These are phyloP conservation scores for Steccherinum ochraceum DNA, from an alignment of 768 basidiomycete species.

Conservation along the genomic window DNA sequence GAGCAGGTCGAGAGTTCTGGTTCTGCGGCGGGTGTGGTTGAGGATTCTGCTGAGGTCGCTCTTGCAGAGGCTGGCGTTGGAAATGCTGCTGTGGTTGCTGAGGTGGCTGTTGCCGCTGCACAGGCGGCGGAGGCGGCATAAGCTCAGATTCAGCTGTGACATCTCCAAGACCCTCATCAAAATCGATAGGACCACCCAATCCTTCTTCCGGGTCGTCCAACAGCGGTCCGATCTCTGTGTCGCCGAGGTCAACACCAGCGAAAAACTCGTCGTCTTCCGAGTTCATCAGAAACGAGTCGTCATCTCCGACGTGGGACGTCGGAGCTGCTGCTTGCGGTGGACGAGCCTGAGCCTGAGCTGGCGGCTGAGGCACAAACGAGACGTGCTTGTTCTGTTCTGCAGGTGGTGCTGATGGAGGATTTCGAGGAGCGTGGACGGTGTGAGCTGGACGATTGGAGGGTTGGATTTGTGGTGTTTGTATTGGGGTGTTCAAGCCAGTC, in stretches of 20 bases:
- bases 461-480: slow-evolving; percentile 23
- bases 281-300: slow-evolving; percentile 40
- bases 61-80: too few species aligned
- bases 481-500: slow-evolving; percentile 26
- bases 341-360: background rate
- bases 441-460: background rate
- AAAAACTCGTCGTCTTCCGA: slow-evolving; percentile 67
- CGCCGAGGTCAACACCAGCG: slow-evolving; percentile 44
- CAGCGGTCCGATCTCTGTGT: slow-evolving; percentile 27
- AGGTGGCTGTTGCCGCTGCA: background rate
- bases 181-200: slow-evolving; percentile 32
- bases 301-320: slow-evolving; percentile 21
- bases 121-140: background rate
- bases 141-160: background rate
- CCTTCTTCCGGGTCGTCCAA: slow-evolving; percentile 31
- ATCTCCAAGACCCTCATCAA: slow-evolving; percentile 28
- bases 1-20: background rate
- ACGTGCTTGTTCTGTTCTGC: slow-evolving; percentile 6
- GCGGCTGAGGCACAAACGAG: slow-evolving; percentile 5
- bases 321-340: slow-evolving; percentile 5
- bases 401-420: background rate
- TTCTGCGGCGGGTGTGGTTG: background rate
- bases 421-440: background rate
- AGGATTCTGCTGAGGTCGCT: background rate
- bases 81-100: background rate